phyloP scores from a whole-genome alignment of 2,329 filamentous ascomycete species.

The Aspergillus fischeri region DNA sequence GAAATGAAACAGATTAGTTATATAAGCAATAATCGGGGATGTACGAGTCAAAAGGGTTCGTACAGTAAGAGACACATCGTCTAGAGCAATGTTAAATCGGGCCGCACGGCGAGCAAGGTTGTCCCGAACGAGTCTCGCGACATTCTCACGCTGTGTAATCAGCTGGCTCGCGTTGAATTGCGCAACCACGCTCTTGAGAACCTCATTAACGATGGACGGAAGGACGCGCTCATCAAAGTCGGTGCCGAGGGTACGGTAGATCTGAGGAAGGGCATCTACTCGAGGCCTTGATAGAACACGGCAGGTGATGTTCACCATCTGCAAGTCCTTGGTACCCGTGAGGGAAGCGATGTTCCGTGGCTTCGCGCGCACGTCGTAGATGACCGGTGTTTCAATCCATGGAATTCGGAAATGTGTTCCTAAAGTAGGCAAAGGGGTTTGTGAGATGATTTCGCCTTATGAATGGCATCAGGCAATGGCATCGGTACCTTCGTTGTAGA shows the following conservation, averaged over 20 bases:
- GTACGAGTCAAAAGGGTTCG: conserved; percentile 22
- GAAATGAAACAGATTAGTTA: conserved; percentile 4
- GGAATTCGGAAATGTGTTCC: conserved; percentile 91
- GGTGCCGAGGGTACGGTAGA: conserved; percentile 89
- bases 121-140: conserved; percentile 84
- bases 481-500: conserved; percentile 79
- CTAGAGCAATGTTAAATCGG: conserved; percentile 93
- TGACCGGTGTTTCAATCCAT: conserved; percentile 95
- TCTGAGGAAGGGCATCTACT: conserved; percentile 85
- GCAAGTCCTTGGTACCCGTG: conserved; percentile 96
- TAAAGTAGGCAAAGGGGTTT: conserved; percentile 31
- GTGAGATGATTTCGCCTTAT: neutral
- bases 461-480: conserved; percentile 5
- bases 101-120: conserved; percentile 88
- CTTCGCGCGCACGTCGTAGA: conserved; percentile 97
- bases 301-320: conserved; percentile 99
- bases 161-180: conserved; percentile 98
- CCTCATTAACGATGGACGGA: conserved; percentile 97
- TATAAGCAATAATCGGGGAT: neutral
- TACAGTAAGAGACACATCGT: conserved; percentile 96
- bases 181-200: conserved; percentile 95
- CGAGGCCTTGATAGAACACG: conserved; percentile 93
- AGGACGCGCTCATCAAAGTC: conserved; percentile 97
- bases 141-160: conserved; percentile 98
- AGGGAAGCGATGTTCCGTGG: conserved; percentile 94